Percentiles rank a stretch among this genome's conserved stretches.
These are phyloP conservation scores for Arachis monticola DNA, from an alignment of 331 rosid species.

Conservation along the genomic window DNA sequence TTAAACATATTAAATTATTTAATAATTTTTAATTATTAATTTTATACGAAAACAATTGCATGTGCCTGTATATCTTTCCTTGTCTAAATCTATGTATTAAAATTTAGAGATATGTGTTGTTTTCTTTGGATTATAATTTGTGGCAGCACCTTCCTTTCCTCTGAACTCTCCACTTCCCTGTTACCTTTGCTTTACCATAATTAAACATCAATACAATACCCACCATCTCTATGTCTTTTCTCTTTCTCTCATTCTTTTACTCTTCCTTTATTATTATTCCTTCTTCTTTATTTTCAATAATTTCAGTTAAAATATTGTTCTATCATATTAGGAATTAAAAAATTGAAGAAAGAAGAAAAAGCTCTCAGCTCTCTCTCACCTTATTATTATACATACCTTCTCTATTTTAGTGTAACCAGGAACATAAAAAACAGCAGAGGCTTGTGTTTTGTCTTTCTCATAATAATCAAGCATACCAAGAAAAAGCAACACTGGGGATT, in stretches of 20 bases:
- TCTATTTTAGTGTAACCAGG: slow-evolving; percentile 41
- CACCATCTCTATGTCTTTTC: slow-evolving; percentile 47
- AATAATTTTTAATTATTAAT: too few species aligned
- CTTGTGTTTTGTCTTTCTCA: slow-evolving; percentile 51
- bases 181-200: slow-evolving; percentile 72
- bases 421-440: slow-evolving; percentile 42
- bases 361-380: slow-evolving; percentile 25
- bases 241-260: slow-evolving; percentile 33
- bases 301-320: slow-evolving; percentile 27
- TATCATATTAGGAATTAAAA: neutral
- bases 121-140: slow-evolving; percentile 25
- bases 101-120: neutral
- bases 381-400: neutral
- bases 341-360: neutral
- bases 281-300: neutral
- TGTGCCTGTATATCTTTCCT: too few species aligned
- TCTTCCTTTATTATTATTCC: slow-evolving; percentile 28
- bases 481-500: slow-evolving; percentile 42
- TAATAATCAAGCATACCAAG: slow-evolving; percentile 49
- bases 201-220: slow-evolving; percentile 59
- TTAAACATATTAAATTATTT: too few species aligned
- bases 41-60: too few species aligned
- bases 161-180: slow-evolving; percentile 58
- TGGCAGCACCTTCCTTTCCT: slow-evolving; percentile 40
- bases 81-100: too few species aligned